Conservation (phyloP, 106 monocot genomes). For the Xerophyta viscosa region DNA sequence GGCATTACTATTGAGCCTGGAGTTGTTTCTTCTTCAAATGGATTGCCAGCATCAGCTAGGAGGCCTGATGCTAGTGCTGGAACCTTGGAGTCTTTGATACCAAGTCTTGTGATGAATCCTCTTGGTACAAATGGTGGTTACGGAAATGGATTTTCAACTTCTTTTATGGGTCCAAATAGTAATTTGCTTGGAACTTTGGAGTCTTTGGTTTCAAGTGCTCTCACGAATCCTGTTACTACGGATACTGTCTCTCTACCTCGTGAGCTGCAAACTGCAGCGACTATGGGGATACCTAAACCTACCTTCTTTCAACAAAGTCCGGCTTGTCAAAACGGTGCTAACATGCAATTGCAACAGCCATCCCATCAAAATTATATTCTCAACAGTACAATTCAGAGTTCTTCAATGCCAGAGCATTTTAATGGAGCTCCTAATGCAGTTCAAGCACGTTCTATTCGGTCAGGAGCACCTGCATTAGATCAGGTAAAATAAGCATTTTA, state of each 20-base stretch:
- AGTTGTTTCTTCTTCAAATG: background rate
- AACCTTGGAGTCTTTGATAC: too few relatives aligned
- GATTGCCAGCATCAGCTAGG: background rate
- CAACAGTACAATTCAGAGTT: conserved; percentile 11
- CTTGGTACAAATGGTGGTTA: conserved; percentile 29
- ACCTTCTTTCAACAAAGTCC: conserved; percentile 1
- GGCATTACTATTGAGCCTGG: conserved; percentile 8
- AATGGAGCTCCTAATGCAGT: conserved; percentile 25
- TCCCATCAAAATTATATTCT: conserved; percentile 6
- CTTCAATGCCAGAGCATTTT: conserved; percentile 11
- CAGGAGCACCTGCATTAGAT: conserved; percentile 11
- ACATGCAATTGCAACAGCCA: conserved; percentile 12
- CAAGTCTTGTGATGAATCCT: conserved; percentile 24
- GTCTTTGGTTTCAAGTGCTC: too few relatives aligned
- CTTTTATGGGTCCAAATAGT: too few relatives aligned
- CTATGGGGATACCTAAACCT: conserved; percentile 1
- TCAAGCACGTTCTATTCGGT: conserved; percentile 40
- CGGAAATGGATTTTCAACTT: too few relatives aligned
- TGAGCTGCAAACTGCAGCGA: conserved; percentile 2
- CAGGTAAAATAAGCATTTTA: too few relatives aligned
- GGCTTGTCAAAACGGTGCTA: conserved; percentile 1
- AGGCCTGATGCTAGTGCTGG: background rate
- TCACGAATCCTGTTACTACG: too few relatives aligned
- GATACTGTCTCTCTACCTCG: too few relatives aligned
- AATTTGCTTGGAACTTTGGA: too few relatives aligned